These are phyloP conservation scores for Calonectria pteridis DNA, from an alignment of 2,329 filamentous ascomycete species.

Conservation along the genomic window DNA sequence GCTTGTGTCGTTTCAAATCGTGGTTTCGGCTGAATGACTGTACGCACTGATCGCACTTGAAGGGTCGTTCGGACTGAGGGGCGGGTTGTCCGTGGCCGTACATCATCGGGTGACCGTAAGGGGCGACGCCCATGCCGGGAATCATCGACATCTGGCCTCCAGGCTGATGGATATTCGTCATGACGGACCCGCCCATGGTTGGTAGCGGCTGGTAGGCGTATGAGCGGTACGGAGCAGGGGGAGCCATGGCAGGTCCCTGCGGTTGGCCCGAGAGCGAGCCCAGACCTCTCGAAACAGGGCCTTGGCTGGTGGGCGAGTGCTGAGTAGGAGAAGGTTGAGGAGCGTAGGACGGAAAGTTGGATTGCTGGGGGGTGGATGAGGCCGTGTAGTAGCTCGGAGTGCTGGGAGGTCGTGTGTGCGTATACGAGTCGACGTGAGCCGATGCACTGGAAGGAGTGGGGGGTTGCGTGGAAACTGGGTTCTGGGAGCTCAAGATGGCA, in stretches of 20 bases:
- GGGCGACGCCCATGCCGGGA: constrained; percentile 65
- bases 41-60: constrained; percentile 92
- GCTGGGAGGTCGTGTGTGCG: constrained; percentile 63
- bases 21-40: constrained; percentile 98
- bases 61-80: constrained; percentile 81
- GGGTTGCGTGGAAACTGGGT: constrained; percentile 55
- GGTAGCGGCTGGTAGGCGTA: constrained; percentile 67
- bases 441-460: constrained; percentile 64
- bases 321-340: constrained; percentile 53
- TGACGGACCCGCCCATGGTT: constrained; percentile 74
- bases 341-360: constrained; percentile 59
- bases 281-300: constrained; percentile 55
- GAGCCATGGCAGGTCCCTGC: constrained; percentile 51
- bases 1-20: constrained; percentile 94
- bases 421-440: constrained; percentile 70
- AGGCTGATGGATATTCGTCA: constrained; percentile 84
- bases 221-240: constrained; percentile 65
- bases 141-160: constrained; percentile 79
- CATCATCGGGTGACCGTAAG: constrained; percentile 72
- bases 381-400: constrained; percentile 73
- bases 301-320: constrained; percentile 60
- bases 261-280: constrained; percentile 46
- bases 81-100: constrained; percentile 67
- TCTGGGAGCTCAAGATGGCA: constrained; percentile 45
- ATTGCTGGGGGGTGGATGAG: constrained; percentile 61